These are phyloP conservation scores for Trichoderma parareesei DNA, from an alignment of 495 filamentous ascomycete species.

Conservation along the genomic window DNA sequence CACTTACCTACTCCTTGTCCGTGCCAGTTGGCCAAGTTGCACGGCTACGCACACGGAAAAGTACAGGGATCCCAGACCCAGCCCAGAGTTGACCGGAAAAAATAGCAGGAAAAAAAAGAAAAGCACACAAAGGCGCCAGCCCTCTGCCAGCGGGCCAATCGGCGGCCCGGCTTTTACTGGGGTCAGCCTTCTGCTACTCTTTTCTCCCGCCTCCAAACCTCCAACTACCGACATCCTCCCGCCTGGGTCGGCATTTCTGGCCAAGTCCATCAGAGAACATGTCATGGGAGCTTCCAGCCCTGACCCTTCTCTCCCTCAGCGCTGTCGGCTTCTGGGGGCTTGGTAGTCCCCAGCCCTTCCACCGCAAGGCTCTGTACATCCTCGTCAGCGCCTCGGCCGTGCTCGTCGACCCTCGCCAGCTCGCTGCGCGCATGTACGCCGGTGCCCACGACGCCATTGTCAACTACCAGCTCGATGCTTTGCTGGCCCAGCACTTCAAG, in stretches of 20 bases:
- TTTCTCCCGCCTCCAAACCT: constrained; percentile 4
- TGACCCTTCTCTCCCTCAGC: constrained; percentile 12
- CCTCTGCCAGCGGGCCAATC: not conserved
- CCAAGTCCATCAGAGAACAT: constrained; percentile 10
- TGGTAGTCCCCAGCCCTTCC: constrained; percentile 1
- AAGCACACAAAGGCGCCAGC: constrained; percentile 14
- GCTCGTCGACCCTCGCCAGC: not conserved
- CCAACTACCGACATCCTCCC: constrained; percentile 8
- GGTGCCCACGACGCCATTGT: constrained; percentile 13
- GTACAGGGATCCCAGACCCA: too few species aligned
- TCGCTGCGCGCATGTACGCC: not conserved
- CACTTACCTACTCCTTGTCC: not conserved
- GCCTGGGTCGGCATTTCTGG: constrained; percentile 7
- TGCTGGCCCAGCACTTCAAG: constrained; percentile 19
- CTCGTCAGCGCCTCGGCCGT: constrained; percentile 9
- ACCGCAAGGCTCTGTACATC: not conserved
- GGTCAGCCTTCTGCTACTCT: not conserved
- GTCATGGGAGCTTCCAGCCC: constrained; percentile 12
- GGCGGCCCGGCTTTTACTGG: not conserved
- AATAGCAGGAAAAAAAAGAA: constrained; percentile 13
- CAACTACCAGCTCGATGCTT: constrained; percentile 22
- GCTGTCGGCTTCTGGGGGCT: constrained; percentile 10
- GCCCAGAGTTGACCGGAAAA: not conserved
- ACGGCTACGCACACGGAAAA: not conserved
- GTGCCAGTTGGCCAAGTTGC: not conserved